A percentile compares a stretch with the other conserved stretches of the same genome.
phyloP scores from a whole-genome alignment of 164 flowering plant species.

The Berberis thunbergii region DNA sequence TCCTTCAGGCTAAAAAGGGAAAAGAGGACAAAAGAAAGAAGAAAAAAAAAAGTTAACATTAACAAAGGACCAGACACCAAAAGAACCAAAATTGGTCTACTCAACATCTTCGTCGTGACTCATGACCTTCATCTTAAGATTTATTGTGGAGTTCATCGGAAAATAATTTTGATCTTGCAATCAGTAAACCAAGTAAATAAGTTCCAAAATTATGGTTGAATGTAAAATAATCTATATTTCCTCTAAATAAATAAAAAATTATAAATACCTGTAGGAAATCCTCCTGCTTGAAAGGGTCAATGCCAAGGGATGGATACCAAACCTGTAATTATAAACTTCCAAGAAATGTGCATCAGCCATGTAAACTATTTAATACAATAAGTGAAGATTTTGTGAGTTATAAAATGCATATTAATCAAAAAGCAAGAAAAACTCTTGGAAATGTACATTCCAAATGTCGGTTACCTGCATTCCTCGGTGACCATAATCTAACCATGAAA shows the following conservation, averaged over 20 bases:
- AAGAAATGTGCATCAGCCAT: conserved; percentile 46
- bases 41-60: no score
- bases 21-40: no score
- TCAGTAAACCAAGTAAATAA: no score
- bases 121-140: no score
- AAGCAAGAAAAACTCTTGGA: not conserved
- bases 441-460: conserved; percentile 8
- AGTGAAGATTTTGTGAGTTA: not conserved
- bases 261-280: conserved; percentile 86
- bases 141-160: no score
- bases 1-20: no score
- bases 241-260: no score
- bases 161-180: no score
- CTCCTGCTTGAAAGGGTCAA: conserved; percentile 83
- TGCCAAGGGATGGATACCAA: conserved; percentile 98
- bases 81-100: no score
- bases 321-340: conserved; percentile 65
- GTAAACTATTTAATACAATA: conserved; percentile 8
- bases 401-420: not conserved
- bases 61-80: no score
- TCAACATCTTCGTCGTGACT: no score
- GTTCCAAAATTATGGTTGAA: not conserved
- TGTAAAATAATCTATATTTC: not conserved
- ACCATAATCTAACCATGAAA: conserved; percentile 96
- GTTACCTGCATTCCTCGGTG: conserved; percentile 98